Conservation (phyloP, 352 stramenopile species). For the Pythium vanterpoolii region DNA sequence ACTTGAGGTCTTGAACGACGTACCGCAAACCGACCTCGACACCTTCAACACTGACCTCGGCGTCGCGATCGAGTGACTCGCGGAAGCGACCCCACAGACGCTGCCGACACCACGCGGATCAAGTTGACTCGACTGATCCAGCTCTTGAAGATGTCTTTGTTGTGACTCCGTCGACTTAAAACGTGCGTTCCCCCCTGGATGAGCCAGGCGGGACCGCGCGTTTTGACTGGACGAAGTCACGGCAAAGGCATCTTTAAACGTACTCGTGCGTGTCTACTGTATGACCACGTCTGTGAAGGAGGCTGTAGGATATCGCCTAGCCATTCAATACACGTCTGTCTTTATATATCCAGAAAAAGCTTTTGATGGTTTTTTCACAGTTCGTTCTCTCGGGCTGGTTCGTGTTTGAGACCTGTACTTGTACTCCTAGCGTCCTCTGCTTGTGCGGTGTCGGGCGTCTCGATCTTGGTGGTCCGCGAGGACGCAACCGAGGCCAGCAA, state of each 20-base stretch:
- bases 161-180: conserved; percentile 2
- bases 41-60: neutral
- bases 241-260: neutral
- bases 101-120: neutral
- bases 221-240: neutral
- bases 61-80: neutral
- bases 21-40: neutral
- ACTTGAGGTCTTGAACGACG: neutral
- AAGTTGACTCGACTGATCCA: neutral
- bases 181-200: conserved; percentile 1
- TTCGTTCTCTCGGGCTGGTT: neutral
- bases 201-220: neutral
- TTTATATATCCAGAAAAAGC: too few relatives aligned
- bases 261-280: neutral
- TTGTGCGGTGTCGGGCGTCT: neutral
- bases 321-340: too few relatives aligned
- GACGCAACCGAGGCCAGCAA: conserved; percentile 14
- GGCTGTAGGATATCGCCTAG: too few relatives aligned
- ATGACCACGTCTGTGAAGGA: neutral
- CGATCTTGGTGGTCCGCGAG: neutral
- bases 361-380: neutral
- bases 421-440: neutral
- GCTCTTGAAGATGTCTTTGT: neutral
- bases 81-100: neutral
- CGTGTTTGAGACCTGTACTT: neutral